A percentile compares a stretch with the other conserved stretches of the same genome.
phyloP scores from a whole-genome alignment of 306 rosid species.

The Canavalia ensiformis region DNA sequence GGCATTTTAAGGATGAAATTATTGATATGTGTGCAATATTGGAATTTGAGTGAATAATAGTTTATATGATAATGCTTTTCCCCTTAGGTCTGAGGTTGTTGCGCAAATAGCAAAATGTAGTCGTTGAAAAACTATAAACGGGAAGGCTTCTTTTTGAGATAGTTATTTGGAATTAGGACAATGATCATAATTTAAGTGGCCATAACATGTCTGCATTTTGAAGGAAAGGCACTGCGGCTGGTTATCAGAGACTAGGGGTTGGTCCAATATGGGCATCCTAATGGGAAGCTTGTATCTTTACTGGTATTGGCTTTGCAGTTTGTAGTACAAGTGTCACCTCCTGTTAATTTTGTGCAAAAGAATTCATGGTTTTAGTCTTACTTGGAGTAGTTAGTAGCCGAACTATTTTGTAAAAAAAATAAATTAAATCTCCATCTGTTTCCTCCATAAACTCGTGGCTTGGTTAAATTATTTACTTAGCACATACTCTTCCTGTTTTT shows the following conservation, averaged over 20 bases:
- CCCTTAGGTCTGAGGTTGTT: conserved; percentile 12
- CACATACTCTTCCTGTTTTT: conserved; percentile 10
- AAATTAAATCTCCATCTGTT: background rate
- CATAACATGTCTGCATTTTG: conserved; percentile 9
- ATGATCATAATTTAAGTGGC: conserved; percentile 8
- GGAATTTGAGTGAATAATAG: background rate
- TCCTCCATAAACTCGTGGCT: conserved; percentile 13
- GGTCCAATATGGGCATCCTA: conserved; percentile 15
- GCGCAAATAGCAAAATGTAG: conserved; percentile 20
- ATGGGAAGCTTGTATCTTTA: no score
- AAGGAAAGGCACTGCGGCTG: background rate
- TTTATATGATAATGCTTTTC: conserved; percentile 5
- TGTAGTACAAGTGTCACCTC: conserved; percentile 23
- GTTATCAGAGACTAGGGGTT: conserved; percentile 31
- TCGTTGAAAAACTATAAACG: background rate
- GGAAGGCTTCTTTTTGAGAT: background rate
- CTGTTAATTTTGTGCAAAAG: background rate
- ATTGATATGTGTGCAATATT: background rate
- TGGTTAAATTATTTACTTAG: conserved; percentile 37
- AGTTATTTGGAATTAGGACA: conserved; percentile 34
- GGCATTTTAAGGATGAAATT: background rate
- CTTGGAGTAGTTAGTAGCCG: no score
- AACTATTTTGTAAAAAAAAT: no score
- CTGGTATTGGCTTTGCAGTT: background rate
- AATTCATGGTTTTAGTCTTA: no score